Conservation (phyloP, 2,329 filamentous ascomycete species). For the Penicillium sp. region DNA sequence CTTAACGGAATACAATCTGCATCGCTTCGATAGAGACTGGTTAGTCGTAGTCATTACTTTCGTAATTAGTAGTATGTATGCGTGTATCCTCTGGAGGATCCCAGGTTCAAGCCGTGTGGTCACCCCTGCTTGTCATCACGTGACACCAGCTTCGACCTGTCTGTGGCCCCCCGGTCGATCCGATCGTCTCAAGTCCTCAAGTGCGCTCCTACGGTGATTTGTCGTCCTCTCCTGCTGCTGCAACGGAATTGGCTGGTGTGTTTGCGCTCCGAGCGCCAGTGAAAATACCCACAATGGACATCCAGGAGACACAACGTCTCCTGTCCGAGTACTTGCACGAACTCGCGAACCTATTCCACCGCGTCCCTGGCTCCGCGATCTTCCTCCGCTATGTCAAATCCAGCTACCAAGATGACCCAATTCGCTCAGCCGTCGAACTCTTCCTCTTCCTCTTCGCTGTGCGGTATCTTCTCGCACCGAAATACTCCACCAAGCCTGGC, state of each 20-base stretch:
- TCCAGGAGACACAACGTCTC: constrained; percentile 55
- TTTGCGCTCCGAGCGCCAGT: constrained; percentile 11
- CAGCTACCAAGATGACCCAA: constrained; percentile 95
- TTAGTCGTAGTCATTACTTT: neutral
- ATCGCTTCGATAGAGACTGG: constrained; percentile 19
- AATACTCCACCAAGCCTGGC: constrained; percentile 89
- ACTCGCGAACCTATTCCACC: constrained; percentile 70
- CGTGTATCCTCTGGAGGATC: too few relatives aligned
- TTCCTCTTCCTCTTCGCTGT: constrained; percentile 94
- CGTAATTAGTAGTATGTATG: neutral
- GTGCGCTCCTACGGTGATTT: neutral
- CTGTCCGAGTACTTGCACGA: constrained; percentile 55
- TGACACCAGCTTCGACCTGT: constrained; percentile 5
- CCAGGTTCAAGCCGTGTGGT: too few relatives aligned
- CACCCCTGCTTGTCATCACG: constrained; percentile 4
- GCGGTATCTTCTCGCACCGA: constrained; percentile 84
- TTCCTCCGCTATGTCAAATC: constrained; percentile 93
- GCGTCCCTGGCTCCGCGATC: constrained; percentile 89
- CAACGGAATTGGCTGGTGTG: neutral
- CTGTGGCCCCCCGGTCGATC: constrained; percentile 7
- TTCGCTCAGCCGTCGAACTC: constrained; percentile 88
- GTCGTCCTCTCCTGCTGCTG: neutral
- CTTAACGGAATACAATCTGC: constrained; percentile 27
- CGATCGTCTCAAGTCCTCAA: constrained; percentile 2
- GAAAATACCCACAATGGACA: constrained; percentile 48